Percentiles rank a stretch among this genome's conserved stretches.
phyloP scores from a whole-genome alignment of 768 basidiomycete species.

The Agaricus sinodeliciosus region DNA sequence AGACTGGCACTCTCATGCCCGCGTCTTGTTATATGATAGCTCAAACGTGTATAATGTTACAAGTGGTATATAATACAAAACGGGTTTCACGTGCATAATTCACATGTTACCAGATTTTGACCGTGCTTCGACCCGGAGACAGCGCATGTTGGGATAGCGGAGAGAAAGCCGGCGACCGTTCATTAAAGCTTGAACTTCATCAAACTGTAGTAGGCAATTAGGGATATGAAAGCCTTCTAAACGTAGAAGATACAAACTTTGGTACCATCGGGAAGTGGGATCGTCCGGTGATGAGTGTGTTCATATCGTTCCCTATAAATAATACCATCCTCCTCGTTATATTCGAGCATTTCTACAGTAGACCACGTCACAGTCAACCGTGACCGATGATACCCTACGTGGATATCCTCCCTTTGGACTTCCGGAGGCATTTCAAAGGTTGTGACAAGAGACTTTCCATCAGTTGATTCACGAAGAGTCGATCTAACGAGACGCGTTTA shows the following conservation, averaged over 20 bases:
- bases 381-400: slow-evolving; percentile 64
- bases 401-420: slow-evolving; percentile 66
- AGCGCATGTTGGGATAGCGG: slow-evolving; percentile 60
- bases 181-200: slow-evolving; percentile 66
- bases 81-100: slow-evolving; percentile 11
- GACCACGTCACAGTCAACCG: slow-evolving; percentile 64
- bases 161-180: slow-evolving; percentile 53
- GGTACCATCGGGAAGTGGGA: slow-evolving; percentile 71
- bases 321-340: slow-evolving; percentile 52
- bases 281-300: slow-evolving; percentile 56
- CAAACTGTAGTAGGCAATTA: slow-evolving; percentile 42
- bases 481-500: slow-evolving; percentile 35
- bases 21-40: background rate
- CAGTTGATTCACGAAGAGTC: slow-evolving; percentile 63
- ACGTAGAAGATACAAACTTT: slow-evolving; percentile 35
- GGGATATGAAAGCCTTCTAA: background rate
- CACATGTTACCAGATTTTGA: slow-evolving; percentile 37
- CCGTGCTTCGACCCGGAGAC: slow-evolving; percentile 34
- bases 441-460: slow-evolving; percentile 63
- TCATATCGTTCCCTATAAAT: slow-evolving; percentile 59
- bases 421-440: slow-evolving; percentile 65
- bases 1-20: too few relatives aligned
- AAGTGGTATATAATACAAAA: slow-evolving; percentile 18
- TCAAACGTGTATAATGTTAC: slow-evolving; percentile 8
- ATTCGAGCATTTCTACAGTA: slow-evolving; percentile 50